These are phyloP conservation scores for Aspergillus panamensis DNA, from an alignment of 495 filamentous ascomycete genomes.

Conservation along the genomic window DNA sequence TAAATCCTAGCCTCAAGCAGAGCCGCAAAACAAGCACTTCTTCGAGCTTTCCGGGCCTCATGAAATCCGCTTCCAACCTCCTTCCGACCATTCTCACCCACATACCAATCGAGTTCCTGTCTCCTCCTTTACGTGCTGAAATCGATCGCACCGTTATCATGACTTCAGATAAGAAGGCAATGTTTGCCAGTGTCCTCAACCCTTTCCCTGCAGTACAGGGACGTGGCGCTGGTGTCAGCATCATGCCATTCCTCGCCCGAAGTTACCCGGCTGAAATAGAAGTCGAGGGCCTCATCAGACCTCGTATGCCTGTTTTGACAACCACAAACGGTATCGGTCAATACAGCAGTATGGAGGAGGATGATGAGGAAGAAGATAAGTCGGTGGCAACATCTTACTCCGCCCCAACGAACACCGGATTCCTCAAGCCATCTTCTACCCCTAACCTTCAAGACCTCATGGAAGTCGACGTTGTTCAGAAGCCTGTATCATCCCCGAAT, in stretches of 20 bases:
- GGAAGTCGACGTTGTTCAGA: conserved; percentile 16
- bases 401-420: conserved; percentile 23
- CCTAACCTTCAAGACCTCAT: conserved; percentile 18
- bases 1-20: conserved; percentile 39
- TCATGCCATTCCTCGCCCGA: conserved; percentile 70
- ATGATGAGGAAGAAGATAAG: conserved; percentile 46
- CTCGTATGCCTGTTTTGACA: conserved; percentile 57
- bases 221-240: conserved; percentile 56
- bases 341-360: conserved; percentile 31
- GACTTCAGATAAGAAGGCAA: conserved; percentile 57
- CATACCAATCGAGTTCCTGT: conserved; percentile 58
- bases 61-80: conserved; percentile 53
- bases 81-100: conserved; percentile 57
- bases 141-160: conserved; percentile 79
- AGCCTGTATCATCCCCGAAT: conserved; percentile 17
- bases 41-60: conserved; percentile 28
- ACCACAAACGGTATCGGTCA: conserved; percentile 28
- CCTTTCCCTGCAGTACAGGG: conserved; percentile 59
- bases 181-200: conserved; percentile 77
- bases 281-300: conserved; percentile 70
- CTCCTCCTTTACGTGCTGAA: conserved; percentile 59
- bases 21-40: conserved; percentile 19
- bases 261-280: conserved; percentile 55
- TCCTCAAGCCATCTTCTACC: conserved; percentile 28
- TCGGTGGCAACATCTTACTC: conserved; percentile 19